A percentile compares a stretch with the other conserved stretches of the same genome.
These are phyloP conservation scores for Clarireedia sp. DNA, from an alignment of 2,329 filamentous ascomycete genomes.

Conservation along the genomic window DNA sequence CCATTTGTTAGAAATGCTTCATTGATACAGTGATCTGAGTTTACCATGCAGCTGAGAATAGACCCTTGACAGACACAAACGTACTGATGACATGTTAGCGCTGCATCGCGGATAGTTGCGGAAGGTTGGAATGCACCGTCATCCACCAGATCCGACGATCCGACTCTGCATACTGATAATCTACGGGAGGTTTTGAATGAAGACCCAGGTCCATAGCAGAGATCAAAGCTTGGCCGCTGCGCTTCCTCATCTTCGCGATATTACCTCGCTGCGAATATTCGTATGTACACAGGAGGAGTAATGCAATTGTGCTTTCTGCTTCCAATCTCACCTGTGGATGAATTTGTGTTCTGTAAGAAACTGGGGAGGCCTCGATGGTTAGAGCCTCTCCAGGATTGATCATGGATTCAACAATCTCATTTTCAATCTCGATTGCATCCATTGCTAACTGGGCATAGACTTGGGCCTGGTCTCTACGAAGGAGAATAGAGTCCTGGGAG, in stretches of 20 bases:
- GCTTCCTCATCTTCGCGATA: constrained; percentile 42
- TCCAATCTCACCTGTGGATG: constrained; percentile 38
- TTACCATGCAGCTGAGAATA: constrained; percentile 42
- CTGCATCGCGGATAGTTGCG: not conserved
- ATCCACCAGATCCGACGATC: constrained; percentile 45
- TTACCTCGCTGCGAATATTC: constrained; percentile 47
- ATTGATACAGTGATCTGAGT: not conserved
- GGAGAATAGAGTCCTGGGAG: constrained; percentile 34
- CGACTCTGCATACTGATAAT: constrained; percentile 38
- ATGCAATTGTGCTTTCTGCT: constrained; percentile 40
- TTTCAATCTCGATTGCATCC: constrained; percentile 41
- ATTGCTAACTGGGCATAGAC: constrained; percentile 40
- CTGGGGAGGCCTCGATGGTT: constrained; percentile 19
- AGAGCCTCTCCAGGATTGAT: constrained; percentile 39
- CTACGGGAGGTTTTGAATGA: constrained; percentile 33
- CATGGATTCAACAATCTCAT: constrained; percentile 39
- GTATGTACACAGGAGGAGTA: constrained; percentile 42
- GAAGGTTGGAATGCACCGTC: constrained; percentile 32
- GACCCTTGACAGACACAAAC: constrained; percentile 42
- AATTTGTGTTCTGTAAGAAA: constrained; percentile 32
- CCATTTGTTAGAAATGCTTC: constrained; percentile 10
- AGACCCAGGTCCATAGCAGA: constrained; percentile 38
- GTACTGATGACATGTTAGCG: constrained; percentile 30
- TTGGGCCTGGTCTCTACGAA: constrained; percentile 41
- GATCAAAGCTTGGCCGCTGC: constrained; percentile 40